Base-by-base conservation (phyloP, 306 rosid species). In the Geum urbanum region DNA sequence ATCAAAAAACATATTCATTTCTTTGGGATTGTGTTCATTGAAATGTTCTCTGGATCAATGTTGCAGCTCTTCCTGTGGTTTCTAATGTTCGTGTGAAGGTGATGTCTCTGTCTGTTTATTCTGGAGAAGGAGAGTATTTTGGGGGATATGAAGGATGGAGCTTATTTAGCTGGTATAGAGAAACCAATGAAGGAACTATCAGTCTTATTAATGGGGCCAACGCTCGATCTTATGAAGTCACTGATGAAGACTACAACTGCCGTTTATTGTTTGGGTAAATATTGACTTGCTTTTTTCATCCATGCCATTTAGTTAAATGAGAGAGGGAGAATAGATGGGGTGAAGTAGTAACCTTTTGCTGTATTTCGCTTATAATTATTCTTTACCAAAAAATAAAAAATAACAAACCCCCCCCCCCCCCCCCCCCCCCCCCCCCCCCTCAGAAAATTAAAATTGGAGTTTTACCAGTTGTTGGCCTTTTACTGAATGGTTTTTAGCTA, bases 81-180 rank as follows among this genome's bases (percentile, higher is more conserved):
- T 82, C 90, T 68, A 80, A 78, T 72, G 96, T 91, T 70, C 35
- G 41, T 2, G 89, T 79, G 71, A 85, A 77, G 77, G 90, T 86
- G 84, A 76, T 87, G 75, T 87, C 97, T 15, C 71, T 18, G 57
- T 91, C 95, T 83, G 41, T 79, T 69, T 91, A 87, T 86, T 80
- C 85, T 63, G 99, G 99, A 68, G 96, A 88, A 78, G 99, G 99
- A 67, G 80, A 88, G 79, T 94, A 94, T 83, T 94, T 87, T 84
- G 99, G 99, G 78, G 99, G 99, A 78, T 74, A 88, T 49, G 96
- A 94, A 81, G 97, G 99, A 70, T 83, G 76, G 59, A 88, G 99
- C 84, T 86, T 84, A 66, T 84, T 80, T 73, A 87, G 95, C 88
- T 94, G 99, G 99, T 86, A 88, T 69, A 85, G 89, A 89, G 88